These are phyloP conservation scores for Stellera chamaejasme DNA, from an alignment of 345 rosid genomes.

Conservation along the genomic window DNA sequence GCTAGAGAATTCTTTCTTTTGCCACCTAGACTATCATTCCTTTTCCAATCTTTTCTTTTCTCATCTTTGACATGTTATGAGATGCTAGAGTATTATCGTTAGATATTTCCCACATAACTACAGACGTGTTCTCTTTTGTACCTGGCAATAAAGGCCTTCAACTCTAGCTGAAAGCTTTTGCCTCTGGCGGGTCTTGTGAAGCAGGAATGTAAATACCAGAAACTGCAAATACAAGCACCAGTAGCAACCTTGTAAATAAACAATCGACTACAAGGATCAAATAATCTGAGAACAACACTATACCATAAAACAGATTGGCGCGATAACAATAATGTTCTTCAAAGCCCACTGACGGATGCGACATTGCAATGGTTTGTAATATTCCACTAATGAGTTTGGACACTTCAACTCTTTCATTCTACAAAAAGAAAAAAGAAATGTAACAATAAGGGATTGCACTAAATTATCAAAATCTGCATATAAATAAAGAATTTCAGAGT, in stretches of 20 bases:
- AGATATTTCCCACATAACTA: neutral
- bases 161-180: slow-evolving; percentile 41
- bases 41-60: too few species aligned
- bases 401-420: slow-evolving; percentile 74
- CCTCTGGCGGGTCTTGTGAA: slow-evolving; percentile 35
- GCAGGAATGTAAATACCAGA: slow-evolving; percentile 31
- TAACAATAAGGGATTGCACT: slow-evolving; percentile 8
- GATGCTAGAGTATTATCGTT: too few species aligned
- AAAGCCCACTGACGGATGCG: slow-evolving; percentile 51
- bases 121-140: slow-evolving; percentile 9
- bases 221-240: slow-evolving; percentile 60
- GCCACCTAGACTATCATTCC: too few species aligned
- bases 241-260: slow-evolving; percentile 46
- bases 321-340: slow-evolving; percentile 29
- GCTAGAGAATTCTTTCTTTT: too few species aligned
- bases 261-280: slow-evolving; percentile 26
- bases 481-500: neutral
- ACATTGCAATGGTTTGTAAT: slow-evolving; percentile 60
- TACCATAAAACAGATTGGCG: slow-evolving; percentile 52
- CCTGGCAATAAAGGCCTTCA: slow-evolving; percentile 72
- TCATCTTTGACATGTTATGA: too few species aligned
- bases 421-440: slow-evolving; percentile 4
- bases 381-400: slow-evolving; percentile 49
- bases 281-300: slow-evolving; percentile 18
- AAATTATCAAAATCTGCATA: neutral